A percentile compares a stretch with the other conserved stretches of the same genome.
Conservation (phyloP, 345 rosid genomes). For the Physaria fendleri region DNA sequence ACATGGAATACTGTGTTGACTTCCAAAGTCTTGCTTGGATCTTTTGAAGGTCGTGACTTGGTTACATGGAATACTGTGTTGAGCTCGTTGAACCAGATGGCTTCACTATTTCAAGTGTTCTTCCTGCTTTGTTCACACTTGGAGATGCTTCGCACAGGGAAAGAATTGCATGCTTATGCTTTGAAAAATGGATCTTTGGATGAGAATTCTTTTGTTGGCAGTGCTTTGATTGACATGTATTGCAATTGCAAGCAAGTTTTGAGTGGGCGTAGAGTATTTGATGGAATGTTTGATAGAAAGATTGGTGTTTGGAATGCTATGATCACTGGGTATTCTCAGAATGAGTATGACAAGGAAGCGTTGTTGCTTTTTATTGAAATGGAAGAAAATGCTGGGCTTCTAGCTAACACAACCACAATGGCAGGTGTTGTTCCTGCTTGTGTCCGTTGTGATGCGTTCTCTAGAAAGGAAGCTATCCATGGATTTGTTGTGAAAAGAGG, state of each 20-base stretch:
- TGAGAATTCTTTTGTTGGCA: conserved; percentile 77
- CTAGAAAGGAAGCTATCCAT: conserved; percentile 61
- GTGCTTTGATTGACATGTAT: conserved; percentile 94
- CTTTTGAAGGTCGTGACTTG: conserved; percentile 59
- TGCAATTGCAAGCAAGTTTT: conserved; percentile 64
- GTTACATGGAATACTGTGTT: conserved; percentile 81
- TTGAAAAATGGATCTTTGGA: conserved; percentile 52
- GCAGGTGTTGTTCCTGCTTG: conserved; percentile 73
- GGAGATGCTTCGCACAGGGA: conserved; percentile 54
- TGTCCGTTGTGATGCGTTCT: conserved; percentile 49
- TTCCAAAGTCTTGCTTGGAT: conserved; percentile 39
- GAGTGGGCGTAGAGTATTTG: conserved; percentile 59
- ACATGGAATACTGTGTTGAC: conserved; percentile 76
- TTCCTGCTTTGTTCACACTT: conserved; percentile 74
- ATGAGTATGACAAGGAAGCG: conserved; percentile 60
- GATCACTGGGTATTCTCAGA: conserved; percentile 82
- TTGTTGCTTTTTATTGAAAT: conserved; percentile 60
- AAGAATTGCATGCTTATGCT: conserved; percentile 78
- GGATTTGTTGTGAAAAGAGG: conserved; percentile 68
- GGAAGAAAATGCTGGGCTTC: conserved; percentile 51
- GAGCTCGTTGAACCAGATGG: conserved; percentile 58
- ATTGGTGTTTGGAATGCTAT: conserved; percentile 84
- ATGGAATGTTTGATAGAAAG: conserved; percentile 39
- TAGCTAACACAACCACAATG: conserved; percentile 77
- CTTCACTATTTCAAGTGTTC: conserved; percentile 74